Evolutionary conservation across 1,284 basidiomycete species (phyloP), one percentile per base, ranked within the genome.

Genomic region (Fomitiporia mediterranea): DNA sequence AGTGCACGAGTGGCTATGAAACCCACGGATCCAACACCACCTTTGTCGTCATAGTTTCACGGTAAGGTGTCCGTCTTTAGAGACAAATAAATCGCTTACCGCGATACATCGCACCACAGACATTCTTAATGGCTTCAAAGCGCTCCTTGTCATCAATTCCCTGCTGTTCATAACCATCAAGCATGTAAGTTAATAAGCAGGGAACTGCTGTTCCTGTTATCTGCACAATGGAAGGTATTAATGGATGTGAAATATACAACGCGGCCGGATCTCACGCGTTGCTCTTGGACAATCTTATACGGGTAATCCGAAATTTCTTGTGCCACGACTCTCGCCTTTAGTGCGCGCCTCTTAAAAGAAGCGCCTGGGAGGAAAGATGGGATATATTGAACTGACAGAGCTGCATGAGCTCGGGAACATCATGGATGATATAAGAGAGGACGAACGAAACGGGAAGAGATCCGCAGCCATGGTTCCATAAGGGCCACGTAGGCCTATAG

Each of bases 401-500:
- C 15, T 43, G 3, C 4, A 28, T 35, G 4, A n/a, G 9, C 17
- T 4, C 44, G 3, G 34, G 8, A 43, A 37, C 23, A 23, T 34
- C 2, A 39, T n/a, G 40, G 34, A n/a, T 15, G 8, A 8, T 21
- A 37, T 40, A 21, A 38, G 11, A n/a, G 11, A 35, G n/a, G 9
- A 48, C 57, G n/a, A 13, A 59, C 57, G 49, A 4, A 51, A 25
- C 4, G 57, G 54, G n/a, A 59, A 46, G 0, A 59, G 43, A 39
- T 59, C 57, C 3, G 56, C 47, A 15, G 53, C 23, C 4, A 35
- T 55, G 3, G 48, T 42, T 15, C 57, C 57, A 21, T 49, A 34
- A 25, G 48, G 35, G n/a, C 57, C 57, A 30, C 48, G 47, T 25
- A 44, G 48, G 13, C 52, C 34, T 11, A 52, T 51, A n/a, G 42